Evolutionary conservation across 805 yeast species (phyloP), one percentile per base, ranked within the genome.

Genomic region (Blastobotrys attinorum): DNA sequence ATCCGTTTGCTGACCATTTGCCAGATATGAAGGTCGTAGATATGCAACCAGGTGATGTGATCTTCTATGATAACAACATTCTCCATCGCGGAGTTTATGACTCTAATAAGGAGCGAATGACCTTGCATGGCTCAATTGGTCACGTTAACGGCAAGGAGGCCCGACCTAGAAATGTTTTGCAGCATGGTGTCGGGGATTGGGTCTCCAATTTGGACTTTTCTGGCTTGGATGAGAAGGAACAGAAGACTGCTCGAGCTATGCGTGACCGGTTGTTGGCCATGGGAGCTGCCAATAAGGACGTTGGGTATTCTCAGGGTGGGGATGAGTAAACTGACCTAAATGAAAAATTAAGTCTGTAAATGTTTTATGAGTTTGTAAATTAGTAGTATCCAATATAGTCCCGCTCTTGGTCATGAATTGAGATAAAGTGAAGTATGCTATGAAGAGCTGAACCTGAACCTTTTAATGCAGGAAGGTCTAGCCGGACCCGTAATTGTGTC

Each of bases 101-200:
- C 5, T 56, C 72, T 25, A 55, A 59, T 22, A 55, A 60, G 27
- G 62, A 60, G 42, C 58, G 78, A 40, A 59, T 71, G 42, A 73
- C 77, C 0, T 54, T 73, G 21, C 78, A 73, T 53, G 78, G 77
- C 0, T 67, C 75, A 2, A 71, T 72, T 47, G 78, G 78, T 3
- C 71, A 70, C 48, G 60, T 47, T 18, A 60, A 63, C 31, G 77
- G 76, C 4, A 58, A 60, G 43, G 50, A 61, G 11, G 23, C 27
- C n/a, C 59, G 77, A 45, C 76, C 77, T 3, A 65, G 63, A 47
- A 72, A 75, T n/a, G 65, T 73, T n/a, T 64, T 73, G 39, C 78
- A 73, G 54, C 76, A 72, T 48, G 78, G 77, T 0, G 75, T 72
- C 3, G 69, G 67, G 6, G 63, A 64, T 35, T 73, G 78, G 78